Evolutionary conservation across 1,139 yeast species (phyloP).

Genomic region (Tardiomyces depauwii): DNA sequence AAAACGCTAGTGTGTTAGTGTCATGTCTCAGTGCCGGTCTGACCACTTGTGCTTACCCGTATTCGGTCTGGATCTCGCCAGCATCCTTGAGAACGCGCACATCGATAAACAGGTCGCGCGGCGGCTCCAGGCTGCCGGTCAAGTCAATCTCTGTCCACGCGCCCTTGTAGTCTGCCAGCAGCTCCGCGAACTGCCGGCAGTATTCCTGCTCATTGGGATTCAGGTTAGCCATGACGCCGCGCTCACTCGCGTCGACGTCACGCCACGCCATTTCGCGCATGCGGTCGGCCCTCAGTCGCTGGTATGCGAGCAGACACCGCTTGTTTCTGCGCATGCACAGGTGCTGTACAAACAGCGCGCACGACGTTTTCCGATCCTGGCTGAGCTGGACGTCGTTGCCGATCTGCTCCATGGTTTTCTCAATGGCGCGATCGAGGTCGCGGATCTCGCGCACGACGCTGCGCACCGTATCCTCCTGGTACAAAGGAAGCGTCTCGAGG

Average conservation of each 20-base stretch:
- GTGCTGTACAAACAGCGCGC: constrained; percentile 74
- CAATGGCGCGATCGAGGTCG: constrained; percentile 37
- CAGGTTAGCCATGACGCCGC: constrained; percentile 33
- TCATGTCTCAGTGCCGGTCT: too few species aligned
- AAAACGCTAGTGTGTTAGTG: constrained; percentile 38
- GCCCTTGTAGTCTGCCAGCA: constrained; percentile 67
- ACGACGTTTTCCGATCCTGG: constrained; percentile 28
- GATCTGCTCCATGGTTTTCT: constrained; percentile 33
- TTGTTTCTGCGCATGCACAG: constrained; percentile 79
- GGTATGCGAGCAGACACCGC: constrained; percentile 78
- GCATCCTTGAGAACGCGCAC: constrained; percentile 90
- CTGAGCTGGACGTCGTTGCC: constrained; percentile 28
- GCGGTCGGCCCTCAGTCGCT: constrained; percentile 55
- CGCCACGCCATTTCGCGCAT: constrained; percentile 68
- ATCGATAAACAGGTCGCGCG: constrained; percentile 82
- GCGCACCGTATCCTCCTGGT: constrained; percentile 66
- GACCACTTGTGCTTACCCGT: too few species aligned
- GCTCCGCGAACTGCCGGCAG: constrained; percentile 54
- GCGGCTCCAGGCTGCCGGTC: constrained; percentile 82
- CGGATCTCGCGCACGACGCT: constrained; percentile 38
- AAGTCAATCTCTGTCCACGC: constrained; percentile 77
- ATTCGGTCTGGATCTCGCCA: constrained; percentile 95
- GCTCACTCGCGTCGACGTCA: constrained; percentile 26
- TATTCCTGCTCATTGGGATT: constrained; percentile 78
- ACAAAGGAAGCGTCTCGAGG: constrained; percentile 58